Percentiles rank a stretch among this genome's conserved stretches.
Evolutionary conservation across 73 alveolate genomes (phyloP).

Genomic region (Paramecium octaurelia): DNA sequence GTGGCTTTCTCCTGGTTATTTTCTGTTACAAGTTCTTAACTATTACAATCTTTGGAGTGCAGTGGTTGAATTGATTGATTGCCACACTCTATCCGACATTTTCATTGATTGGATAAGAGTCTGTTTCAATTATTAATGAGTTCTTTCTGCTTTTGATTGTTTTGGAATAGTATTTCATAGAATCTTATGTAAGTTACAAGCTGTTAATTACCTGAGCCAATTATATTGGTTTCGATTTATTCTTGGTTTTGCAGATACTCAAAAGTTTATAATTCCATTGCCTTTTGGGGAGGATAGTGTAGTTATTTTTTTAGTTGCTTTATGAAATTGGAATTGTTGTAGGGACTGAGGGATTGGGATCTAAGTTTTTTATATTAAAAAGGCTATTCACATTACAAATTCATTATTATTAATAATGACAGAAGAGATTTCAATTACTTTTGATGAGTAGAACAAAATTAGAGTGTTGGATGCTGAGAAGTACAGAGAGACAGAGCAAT

Average conservation of each 20-base stretch:
- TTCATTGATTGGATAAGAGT: neutral
- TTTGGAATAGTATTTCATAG: neutral
- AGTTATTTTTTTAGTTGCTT: neutral
- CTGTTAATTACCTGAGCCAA: neutral
- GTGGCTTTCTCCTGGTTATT: neutral
- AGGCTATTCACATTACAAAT: neutral
- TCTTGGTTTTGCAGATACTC: neutral
- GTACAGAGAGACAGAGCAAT: constrained; percentile 75
- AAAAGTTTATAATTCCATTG: neutral
- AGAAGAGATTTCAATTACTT: constrained; percentile 74
- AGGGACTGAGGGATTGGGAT: neutral
- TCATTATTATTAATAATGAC: constrained; percentile 34
- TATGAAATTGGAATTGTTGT: neutral
- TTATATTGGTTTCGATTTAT: neutral
- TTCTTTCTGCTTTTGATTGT: neutral
- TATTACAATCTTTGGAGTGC: neutral
- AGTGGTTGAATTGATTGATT: neutral
- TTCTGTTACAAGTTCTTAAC: neutral
- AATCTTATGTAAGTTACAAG: neutral
- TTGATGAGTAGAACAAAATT: constrained; percentile 84
- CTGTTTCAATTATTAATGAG: neutral
- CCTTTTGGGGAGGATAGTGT: neutral
- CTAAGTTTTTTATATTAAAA: neutral
- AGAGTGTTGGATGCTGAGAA: constrained; percentile 87
- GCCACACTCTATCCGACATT: neutral